These are phyloP conservation scores for Cercophora scortea DNA, from an alignment of 495 filamentous ascomycete species.

Conservation along the genomic window DNA sequence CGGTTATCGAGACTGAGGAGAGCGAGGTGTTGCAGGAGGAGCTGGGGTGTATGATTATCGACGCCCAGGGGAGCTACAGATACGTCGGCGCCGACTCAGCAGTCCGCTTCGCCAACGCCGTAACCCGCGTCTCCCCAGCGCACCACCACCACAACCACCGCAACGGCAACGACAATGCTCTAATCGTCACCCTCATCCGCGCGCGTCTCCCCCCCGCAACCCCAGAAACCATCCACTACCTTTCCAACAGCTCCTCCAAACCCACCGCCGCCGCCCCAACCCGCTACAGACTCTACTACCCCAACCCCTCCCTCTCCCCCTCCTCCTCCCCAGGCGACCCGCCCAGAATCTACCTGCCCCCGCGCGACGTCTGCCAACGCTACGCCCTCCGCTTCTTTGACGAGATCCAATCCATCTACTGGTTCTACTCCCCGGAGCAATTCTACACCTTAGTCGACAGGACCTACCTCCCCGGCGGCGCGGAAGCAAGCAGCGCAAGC, in stretches of 20 bases:
- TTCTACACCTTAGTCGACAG: constrained; percentile 4
- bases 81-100: constrained; percentile 9
- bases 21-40: constrained; percentile 7
- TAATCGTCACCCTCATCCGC: constrained; percentile 1
- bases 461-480: neutral
- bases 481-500: neutral
- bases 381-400: constrained; percentile 2
- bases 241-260: too few relatives aligned
- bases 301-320: too few relatives aligned
- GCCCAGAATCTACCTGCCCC: neutral
- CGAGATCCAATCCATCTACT: constrained; percentile 7
- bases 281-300: too few relatives aligned
- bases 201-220: neutral
- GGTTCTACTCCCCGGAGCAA: constrained; percentile 8
- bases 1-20: constrained; percentile 4
- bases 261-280: too few relatives aligned
- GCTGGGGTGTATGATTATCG: constrained; percentile 4
- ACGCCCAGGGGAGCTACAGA: constrained; percentile 1
- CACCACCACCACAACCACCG: neutral
- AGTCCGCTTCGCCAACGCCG: constrained; percentile 5
- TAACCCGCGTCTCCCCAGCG: neutral
- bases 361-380: constrained; percentile 3
- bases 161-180: neutral
- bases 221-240: neutral
- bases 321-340: too few relatives aligned